Base-by-base conservation (phyloP, 805 yeast genomes). In the Candida endomychidarum region DNA sequence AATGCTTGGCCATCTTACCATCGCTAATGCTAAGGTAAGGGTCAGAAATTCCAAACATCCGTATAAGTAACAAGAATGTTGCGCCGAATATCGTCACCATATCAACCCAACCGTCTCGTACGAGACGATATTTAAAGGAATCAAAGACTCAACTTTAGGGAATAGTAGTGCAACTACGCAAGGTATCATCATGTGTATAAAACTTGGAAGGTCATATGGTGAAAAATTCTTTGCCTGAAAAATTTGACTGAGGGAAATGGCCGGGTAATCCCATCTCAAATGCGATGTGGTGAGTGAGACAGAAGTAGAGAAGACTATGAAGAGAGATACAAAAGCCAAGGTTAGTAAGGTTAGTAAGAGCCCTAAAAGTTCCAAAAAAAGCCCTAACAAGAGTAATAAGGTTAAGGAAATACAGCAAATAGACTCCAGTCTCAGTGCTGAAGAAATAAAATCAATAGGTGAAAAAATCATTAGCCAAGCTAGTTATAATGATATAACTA, bases 121-220 rank as follows among this genome's bases (percentile, higher is more conserved):
- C 52, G 68, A 56, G 46, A 39, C 41, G 46, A 52, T 52, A 50
- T 51, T 55, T 56, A 43, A 56, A 58, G 73, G 71, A 67, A 58
- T 63, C 64, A 39, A 17, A 37, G 37, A 65, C 70, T 65, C 74
- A 64, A 68, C 73, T 45, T 55, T 53, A 59, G 74, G 74, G 72
- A 61, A 60, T 54, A 56, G 72, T 67, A 58, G 48, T 55, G 71
- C 53, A 57, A 49, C 57, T 51, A 77, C 80, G 80, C 74, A 72
- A 74, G 77, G 63, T 65, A 71, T 77, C 82, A 77, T 77, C 82
- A 77, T 74, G 50, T 65, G 69, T 72, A 65, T 74, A 73, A 75
- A 77, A 77, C 80, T 76, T 76, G 78, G 82, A 78, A 77, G 80
- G 82, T 70, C 78, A 75, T 75, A 70, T 58, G 62, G 60, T 49